Conservation (phyloP, 1,284 basidiomycete genomes). For the Xerocomus minutiporus region DNA sequence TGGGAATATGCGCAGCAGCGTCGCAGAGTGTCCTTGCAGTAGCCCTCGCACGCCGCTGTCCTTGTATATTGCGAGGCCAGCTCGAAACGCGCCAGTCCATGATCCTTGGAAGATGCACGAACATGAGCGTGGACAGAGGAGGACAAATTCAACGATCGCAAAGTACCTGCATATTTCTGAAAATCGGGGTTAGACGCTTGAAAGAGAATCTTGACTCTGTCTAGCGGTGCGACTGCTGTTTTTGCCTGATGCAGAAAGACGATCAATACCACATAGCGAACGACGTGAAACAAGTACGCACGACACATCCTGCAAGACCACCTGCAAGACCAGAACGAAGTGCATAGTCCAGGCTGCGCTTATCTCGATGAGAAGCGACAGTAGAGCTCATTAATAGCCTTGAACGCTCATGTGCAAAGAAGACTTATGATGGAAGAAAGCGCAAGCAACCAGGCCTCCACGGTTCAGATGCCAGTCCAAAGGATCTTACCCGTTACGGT, state of each 20-base stretch:
- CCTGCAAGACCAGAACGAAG: slow-evolving; percentile 84
- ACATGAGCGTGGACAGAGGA: neutral
- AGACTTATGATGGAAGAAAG: neutral
- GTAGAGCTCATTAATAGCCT: slow-evolving; percentile 28
- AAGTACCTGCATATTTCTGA: slow-evolving; percentile 81
- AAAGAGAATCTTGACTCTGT: slow-evolving; percentile 98
- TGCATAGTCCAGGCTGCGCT: slow-evolving; percentile 71
- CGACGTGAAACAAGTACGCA: slow-evolving; percentile 43
- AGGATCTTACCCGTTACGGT: neutral
- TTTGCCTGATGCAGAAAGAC: slow-evolving; percentile 64
- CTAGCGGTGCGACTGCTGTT: slow-evolving; percentile 94
- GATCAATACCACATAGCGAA: neutral
- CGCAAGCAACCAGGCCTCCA: neutral
- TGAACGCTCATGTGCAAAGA: neutral
- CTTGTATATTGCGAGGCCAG: slow-evolving; percentile 76
- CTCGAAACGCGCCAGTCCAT: slow-evolving; percentile 83
- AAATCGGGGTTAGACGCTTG: slow-evolving; percentile 97
- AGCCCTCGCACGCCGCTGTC: slow-evolving; percentile 75
- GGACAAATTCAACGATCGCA: slow-evolving; percentile 16
- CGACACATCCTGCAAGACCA: slow-evolving; percentile 90
- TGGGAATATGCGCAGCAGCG: slow-evolving; percentile 82
- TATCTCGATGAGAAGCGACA: slow-evolving; percentile 48
- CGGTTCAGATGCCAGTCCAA: neutral
- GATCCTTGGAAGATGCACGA: slow-evolving; percentile 46
- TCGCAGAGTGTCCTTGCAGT: slow-evolving; percentile 94